Evolutionary conservation across 768 basidiomycete species (phyloP), one percentile per base, ranked within the genome.

Genomic region (Amyloporia xantha): DNA sequence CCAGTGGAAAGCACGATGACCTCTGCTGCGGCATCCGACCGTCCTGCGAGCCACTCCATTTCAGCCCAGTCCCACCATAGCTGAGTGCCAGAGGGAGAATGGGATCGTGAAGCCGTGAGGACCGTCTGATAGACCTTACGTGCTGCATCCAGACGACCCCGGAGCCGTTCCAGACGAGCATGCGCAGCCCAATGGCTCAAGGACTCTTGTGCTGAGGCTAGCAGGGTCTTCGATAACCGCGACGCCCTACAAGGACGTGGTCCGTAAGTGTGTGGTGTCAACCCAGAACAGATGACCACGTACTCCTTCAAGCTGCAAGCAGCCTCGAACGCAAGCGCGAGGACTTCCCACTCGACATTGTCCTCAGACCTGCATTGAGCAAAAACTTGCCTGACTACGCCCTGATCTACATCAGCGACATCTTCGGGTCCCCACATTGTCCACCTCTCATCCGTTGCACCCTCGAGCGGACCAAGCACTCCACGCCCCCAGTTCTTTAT

Each of bases 61-160:
- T 91, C 83, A 1, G 82, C 84, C 86, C 87, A 91, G 56, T 83
- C 78, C 81, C 82, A 89, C 85, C 85, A 91, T 5, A 64, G 11
- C 20, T 42, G 48, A 6, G 12, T 28, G 58, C 13, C 64, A 44
- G 21, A 17, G 3, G 35, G 20, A 12, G 28, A 28, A 13, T 30
- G 20, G 13, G 37, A 35, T 12, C 49, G 44, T 2, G 71, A 66
- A 5, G 76, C 67, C 36, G 73, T 66, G 17, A 88, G 74, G 5
- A 86, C 71, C 1, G 82, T 81, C 54, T 82, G 74, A 63, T 87
- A 92, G 2, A 92, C 72, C 58, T 89, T 91, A 26, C 88, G 75
- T 12, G 87, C 86, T 19, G 86, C 86, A 48, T 81, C 78, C 2
- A 68, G 50, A 39, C 77, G 76, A 10, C 81, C 82, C 7, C 86